Evolutionary conservation across 2,329 filamentous ascomycete genomes (phyloP).

Genomic region (Pseudocercospora fijiensis): DNA sequence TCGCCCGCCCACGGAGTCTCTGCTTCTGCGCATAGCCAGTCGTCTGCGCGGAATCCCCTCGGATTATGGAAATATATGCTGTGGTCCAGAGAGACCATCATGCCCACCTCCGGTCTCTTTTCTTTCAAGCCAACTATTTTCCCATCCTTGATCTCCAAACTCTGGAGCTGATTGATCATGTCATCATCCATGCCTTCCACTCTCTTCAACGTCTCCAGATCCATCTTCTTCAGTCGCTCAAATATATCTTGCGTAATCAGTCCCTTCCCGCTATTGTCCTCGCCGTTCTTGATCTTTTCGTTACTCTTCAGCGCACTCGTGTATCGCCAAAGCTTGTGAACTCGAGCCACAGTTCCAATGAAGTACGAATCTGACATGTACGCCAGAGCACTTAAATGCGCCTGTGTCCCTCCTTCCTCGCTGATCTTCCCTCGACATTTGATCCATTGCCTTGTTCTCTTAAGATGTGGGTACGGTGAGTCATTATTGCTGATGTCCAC

Average conservation of each 20-base stretch:
- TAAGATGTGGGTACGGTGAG: conserved; percentile 58
- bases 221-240: conserved; percentile 47
- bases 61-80: conserved; percentile 57
- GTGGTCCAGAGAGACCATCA: conserved; percentile 82
- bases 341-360: conserved; percentile 80
- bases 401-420: conserved; percentile 68
- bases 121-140: conserved; percentile 52
- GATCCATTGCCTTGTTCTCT: conserved; percentile 68
- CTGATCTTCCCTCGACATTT: conserved; percentile 73
- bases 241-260: conserved; percentile 44
- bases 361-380: conserved; percentile 90
- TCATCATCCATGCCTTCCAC: conserved; percentile 50
- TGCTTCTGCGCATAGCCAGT: conserved; percentile 81
- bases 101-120: conserved; percentile 65
- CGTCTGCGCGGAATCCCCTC: conserved; percentile 52
- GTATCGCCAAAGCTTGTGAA: conserved; percentile 78
- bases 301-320: conserved; percentile 38
- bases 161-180: conserved; percentile 53
- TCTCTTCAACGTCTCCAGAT: conserved; percentile 44
- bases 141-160: conserved; percentile 40
- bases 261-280: conserved; percentile 22
- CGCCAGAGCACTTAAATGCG: conserved; percentile 82
- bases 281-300: conserved; percentile 16
- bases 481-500: conserved; percentile 58
- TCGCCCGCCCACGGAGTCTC: conserved; percentile 78